Percentiles rank a stretch among this genome's conserved stretches.
Conservation (phyloP, 192 early-diverging fungal species). For the Linnemannia exigua region DNA sequence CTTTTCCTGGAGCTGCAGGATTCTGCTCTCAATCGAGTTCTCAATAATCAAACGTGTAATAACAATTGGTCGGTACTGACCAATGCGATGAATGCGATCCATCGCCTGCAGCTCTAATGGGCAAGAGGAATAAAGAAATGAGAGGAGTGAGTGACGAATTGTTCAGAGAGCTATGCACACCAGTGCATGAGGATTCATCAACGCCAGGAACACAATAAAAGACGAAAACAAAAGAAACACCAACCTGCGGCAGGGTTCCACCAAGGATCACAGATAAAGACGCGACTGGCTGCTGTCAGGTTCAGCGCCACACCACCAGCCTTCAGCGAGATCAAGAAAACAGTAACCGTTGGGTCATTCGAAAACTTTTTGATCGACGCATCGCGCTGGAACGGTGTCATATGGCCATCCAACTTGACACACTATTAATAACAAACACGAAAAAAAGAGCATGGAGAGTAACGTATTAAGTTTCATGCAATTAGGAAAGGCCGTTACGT, state of each 20-base stretch:
- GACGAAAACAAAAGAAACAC: background rate
- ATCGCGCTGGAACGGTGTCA: conserved; percentile 84
- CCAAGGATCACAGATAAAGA: conserved; percentile 79
- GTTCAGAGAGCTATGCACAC: too few species aligned
- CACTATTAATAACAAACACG: conserved; percentile 32
- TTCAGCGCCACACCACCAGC: conserved; percentile 95
- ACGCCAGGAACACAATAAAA: conserved; percentile 12
- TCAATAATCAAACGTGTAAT: conserved; percentile 93
- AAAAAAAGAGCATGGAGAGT: background rate
- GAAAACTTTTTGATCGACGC: conserved; percentile 79
- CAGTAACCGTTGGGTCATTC: conserved; percentile 84
- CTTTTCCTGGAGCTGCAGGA: conserved; percentile 94
- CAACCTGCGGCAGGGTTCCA: conserved; percentile 70
- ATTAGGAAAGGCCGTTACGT: background rate
- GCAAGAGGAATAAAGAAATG: background rate
- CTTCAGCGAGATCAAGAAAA: conserved; percentile 93
- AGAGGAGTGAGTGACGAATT: background rate
- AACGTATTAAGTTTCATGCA: background rate
- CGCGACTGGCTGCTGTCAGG: conserved; percentile 89
- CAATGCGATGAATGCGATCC: conserved; percentile 95
- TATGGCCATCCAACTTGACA: conserved; percentile 90
- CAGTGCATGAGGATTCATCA: background rate
- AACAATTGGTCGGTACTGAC: conserved; percentile 91
- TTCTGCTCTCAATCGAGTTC: conserved; percentile 93
- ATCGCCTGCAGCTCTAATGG: conserved; percentile 94